These are phyloP conservation scores for Scenedesmus sp. DNA, from an alignment of 163 green algal species.

Conservation along the genomic window DNA sequence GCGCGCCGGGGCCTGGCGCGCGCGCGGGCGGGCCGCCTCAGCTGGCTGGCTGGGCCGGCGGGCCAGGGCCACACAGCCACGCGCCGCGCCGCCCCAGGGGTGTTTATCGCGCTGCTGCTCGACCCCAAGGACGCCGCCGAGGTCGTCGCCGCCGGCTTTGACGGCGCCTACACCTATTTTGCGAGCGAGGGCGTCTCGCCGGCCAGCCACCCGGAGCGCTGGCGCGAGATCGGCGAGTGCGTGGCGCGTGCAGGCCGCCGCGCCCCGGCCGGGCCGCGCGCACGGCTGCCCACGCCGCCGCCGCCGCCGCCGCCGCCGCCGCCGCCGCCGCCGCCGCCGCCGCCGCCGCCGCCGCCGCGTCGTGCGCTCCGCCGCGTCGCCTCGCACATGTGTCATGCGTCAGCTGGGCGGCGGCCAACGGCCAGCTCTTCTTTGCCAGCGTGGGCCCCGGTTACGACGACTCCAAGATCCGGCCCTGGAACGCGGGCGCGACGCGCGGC, in stretches of 20 bases:
- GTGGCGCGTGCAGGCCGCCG: no score
- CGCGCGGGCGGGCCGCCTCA: no score
- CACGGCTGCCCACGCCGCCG: no score
- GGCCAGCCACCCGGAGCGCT: constrained; percentile 50
- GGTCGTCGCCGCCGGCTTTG: constrained; percentile 47
- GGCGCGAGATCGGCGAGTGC: constrained; percentile 45
- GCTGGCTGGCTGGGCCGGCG: no score
- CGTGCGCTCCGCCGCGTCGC: background rate
- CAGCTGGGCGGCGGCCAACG: no score
- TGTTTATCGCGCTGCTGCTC: constrained; percentile 62
- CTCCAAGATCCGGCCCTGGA: constrained; percentile 61
- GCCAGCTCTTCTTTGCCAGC: constrained; percentile 28
- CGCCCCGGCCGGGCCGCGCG: no score
- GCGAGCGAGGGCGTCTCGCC: constrained; percentile 50
- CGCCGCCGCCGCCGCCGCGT: background rate
- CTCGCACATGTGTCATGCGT: no score
- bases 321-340: no score
- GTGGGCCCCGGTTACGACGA: constrained; percentile 53
- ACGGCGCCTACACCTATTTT: constrained; percentile 69
- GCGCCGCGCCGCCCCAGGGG: no score
- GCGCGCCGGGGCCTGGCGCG: no score
- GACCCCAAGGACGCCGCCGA: constrained; percentile 47
- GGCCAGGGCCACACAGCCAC: no score
- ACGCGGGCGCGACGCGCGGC: constrained; percentile 40
- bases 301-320: no score